Percentiles rank a stretch among this genome's conserved stretches.
Conservation (phyloP, 805 yeast genomes). For the Kodamaea fukazawae region DNA sequence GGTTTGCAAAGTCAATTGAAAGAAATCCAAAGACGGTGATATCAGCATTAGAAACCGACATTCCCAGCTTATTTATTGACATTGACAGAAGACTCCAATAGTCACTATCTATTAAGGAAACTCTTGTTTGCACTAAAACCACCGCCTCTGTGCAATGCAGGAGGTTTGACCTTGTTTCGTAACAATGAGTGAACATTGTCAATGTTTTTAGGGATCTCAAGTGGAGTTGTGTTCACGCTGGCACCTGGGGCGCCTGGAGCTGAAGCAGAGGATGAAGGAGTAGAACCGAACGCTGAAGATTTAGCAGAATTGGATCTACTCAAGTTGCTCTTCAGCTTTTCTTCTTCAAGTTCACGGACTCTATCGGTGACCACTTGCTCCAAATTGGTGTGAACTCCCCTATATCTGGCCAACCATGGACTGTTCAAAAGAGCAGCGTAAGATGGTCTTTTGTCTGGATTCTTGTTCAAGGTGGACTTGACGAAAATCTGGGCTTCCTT, state of each 20-base stretch:
- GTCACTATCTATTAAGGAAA: conserved; percentile 9
- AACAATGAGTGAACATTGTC: conserved; percentile 41
- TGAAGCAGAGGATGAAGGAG: conserved; percentile 5
- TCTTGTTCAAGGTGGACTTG: conserved; percentile 69
- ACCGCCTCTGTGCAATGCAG: conserved; percentile 45
- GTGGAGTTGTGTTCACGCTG: conserved; percentile 5
- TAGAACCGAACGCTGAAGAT: conserved; percentile 19
- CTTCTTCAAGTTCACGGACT: conserved; percentile 12
- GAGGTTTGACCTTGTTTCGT: conserved; percentile 35
- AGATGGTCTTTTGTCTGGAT: conserved; percentile 77
- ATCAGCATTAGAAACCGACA: too few species aligned
- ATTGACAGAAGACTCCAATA: too few species aligned
- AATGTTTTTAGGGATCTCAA: conserved; percentile 11
- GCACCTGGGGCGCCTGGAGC: background rate
- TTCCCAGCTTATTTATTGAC: too few species aligned
- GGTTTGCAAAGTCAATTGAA: too few species aligned
- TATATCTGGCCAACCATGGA: conserved; percentile 72
- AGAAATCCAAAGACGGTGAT: too few species aligned
- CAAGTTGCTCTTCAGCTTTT: conserved; percentile 26
- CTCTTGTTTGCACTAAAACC: conserved; percentile 18
- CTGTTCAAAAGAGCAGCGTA: conserved; percentile 73
- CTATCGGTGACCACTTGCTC: conserved; percentile 27
- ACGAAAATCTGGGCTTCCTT: conserved; percentile 83
- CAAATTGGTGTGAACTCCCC: conserved; percentile 34
- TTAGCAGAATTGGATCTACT: conserved; percentile 19